Conservation (phyloP, 78 protist species). For the Mastigamoeba balamuthi region DNA sequence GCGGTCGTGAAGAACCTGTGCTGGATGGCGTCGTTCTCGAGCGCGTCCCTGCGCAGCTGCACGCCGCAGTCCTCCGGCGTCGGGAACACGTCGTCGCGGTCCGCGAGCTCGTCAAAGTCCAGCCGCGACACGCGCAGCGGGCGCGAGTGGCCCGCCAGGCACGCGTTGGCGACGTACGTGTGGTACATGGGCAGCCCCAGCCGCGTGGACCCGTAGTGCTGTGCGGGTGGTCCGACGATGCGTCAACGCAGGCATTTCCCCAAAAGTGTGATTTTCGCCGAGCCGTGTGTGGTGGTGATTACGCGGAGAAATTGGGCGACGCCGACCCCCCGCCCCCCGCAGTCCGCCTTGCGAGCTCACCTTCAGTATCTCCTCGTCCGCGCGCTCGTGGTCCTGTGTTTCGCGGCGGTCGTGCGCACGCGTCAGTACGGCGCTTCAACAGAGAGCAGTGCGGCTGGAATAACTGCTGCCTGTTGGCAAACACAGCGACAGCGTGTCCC, state of each 20-base stretch:
- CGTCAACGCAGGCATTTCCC: too few species aligned
- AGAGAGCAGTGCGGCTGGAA: too few species aligned
- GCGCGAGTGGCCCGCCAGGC: background rate
- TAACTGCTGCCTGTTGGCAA: too few species aligned
- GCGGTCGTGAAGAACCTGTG: background rate
- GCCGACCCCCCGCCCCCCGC: background rate
- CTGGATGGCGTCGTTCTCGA: background rate
- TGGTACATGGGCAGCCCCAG: too few species aligned
- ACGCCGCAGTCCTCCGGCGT: background rate
- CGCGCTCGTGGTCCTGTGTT: background rate
- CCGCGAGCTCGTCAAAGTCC: background rate
- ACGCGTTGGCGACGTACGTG: background rate
- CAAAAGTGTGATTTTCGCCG: too few species aligned
- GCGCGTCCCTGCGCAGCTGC: background rate
- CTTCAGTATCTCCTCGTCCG: background rate
- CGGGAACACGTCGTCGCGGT: background rate
- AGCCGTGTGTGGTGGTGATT: background rate
- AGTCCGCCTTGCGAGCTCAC: too few species aligned
- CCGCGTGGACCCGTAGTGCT: too few species aligned
- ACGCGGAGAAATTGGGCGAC: background rate
- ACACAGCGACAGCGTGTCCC: too few species aligned
- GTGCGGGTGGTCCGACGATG: too few species aligned
- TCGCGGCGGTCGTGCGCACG: too few species aligned
- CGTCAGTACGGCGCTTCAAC: too few species aligned
- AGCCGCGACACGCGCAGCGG: background rate